Percentiles rank a stretch among this genome's conserved stretches.
Conservation (phyloP, 129 eudicot species). For the Centaurea solstitialis region DNA sequence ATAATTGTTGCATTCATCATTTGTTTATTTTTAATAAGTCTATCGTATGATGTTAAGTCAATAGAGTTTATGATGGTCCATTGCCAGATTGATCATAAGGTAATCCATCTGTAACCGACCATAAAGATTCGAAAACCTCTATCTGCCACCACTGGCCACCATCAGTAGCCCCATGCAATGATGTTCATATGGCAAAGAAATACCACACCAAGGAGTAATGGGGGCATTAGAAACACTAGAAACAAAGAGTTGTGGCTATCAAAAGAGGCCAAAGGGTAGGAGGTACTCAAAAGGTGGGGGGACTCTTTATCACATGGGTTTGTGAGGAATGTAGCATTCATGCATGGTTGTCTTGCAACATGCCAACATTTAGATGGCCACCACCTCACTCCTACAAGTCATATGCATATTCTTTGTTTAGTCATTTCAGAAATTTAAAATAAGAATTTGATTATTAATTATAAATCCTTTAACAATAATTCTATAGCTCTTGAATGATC, state of each 20-base stretch:
- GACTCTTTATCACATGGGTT: constrained; percentile 48
- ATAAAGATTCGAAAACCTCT: constrained; percentile 3
- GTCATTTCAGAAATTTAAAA: neutral
- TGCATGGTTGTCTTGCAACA: constrained; percentile 51
- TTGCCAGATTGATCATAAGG: neutral
- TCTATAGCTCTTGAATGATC: too few relatives aligned
- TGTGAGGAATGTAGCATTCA: constrained; percentile 37
- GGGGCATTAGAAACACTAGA: constrained; percentile 27
- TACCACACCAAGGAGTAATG: constrained; percentile 21
- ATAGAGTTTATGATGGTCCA: constrained; percentile 19
- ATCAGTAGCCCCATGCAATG: constrained; percentile 16
- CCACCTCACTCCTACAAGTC: constrained; percentile 20
- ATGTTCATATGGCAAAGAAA: constrained; percentile 10
- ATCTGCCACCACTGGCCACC: constrained; percentile 19
- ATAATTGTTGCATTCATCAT: neutral
- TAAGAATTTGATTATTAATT: neutral
- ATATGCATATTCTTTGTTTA: neutral
- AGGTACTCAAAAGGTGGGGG: constrained; percentile 32
- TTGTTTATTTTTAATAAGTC: neutral
- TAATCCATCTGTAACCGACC: neutral
- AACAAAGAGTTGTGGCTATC: constrained; percentile 38
- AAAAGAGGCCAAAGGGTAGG: constrained; percentile 35
- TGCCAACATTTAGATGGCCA: constrained; percentile 62
- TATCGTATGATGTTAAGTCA: neutral
- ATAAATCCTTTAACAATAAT: neutral